A percentile compares a stretch with the other conserved stretches of the same genome.
These are phyloP conservation scores for Aspergillus costaricaensis DNA, from an alignment of 2,329 filamentous ascomycete species.

Conservation along the genomic window DNA sequence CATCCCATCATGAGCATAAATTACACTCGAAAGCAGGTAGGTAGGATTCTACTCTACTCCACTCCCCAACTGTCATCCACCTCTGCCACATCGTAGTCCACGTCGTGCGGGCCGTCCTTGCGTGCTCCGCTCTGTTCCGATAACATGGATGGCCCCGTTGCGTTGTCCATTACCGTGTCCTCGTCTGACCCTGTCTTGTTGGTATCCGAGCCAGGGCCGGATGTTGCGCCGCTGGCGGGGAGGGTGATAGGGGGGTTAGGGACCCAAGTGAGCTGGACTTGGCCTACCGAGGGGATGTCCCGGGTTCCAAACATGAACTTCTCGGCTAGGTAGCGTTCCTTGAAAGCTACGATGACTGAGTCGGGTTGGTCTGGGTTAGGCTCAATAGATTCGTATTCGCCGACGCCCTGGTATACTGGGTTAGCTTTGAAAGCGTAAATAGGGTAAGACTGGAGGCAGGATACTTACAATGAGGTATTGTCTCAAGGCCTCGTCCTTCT, in stretches of 20 bases:
- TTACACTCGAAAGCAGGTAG: background rate
- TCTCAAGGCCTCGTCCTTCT: conserved; percentile 58
- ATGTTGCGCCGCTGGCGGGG: conserved; percentile 10
- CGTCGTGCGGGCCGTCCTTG: conserved; percentile 34
- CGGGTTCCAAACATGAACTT: conserved; percentile 52
- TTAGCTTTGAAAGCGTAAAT: background rate
- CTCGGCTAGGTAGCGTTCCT: conserved; percentile 56
- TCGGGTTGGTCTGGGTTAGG: conserved; percentile 42
- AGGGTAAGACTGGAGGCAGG: background rate
- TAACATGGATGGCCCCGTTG: conserved; percentile 1
- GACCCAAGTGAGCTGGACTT: conserved; percentile 59
- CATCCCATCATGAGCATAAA: background rate
- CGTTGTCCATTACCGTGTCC: conserved; percentile 36
- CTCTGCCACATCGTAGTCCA: conserved; percentile 56
- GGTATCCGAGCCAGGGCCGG: conserved; percentile 19
- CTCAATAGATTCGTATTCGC: conserved; percentile 50
- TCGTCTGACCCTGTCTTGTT: conserved; percentile 30
- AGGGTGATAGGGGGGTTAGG: conserved; percentile 37
- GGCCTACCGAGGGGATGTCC: conserved; percentile 54
- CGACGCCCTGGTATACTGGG: conserved; percentile 41
- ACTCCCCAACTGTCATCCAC: conserved; percentile 49
- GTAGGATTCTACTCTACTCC: conserved; percentile 11
- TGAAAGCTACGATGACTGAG: conserved; percentile 48
- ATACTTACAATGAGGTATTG: conserved; percentile 56
- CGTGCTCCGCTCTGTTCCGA: conserved; percentile 17